Percentiles rank a stretch among this genome's conserved stretches.
Evolutionary conservation across 1,284 basidiomycete genomes (phyloP).

Genomic region (Porodaedalea pini): DNA sequence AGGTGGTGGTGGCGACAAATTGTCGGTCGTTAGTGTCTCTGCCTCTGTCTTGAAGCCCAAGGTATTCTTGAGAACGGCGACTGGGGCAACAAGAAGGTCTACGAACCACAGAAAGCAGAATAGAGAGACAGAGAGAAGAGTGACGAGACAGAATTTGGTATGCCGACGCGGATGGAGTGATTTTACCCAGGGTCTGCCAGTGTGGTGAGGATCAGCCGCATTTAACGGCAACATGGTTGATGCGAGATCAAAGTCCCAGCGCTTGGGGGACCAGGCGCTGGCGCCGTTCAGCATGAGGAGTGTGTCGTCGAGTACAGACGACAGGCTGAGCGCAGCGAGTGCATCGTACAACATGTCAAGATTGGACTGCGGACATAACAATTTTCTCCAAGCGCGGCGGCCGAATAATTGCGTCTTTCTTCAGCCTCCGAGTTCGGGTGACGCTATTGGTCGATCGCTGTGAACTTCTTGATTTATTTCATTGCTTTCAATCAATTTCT

Average conservation of each 20-base stretch:
- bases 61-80: not conserved
- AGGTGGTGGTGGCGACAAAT: constrained; percentile 9
- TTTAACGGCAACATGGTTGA: not conserved
- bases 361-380: too few species aligned
- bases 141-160: constrained; percentile 2
- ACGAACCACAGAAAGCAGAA: not conserved
- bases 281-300: not conserved
- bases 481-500: too few species aligned
- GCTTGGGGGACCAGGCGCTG: not conserved
- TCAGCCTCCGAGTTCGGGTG: too few species aligned
- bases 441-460: too few species aligned
- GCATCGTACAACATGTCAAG: not conserved
- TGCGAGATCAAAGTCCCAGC: not conserved
- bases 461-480: too few species aligned
- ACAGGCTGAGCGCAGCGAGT: not conserved
- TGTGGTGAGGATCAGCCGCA: not conserved
- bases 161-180: constrained; percentile 8
- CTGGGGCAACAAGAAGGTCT: not conserved
- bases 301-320: not conserved
- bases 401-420: too few species aligned
- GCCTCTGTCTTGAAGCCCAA: not conserved
- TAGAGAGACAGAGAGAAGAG: not conserved
- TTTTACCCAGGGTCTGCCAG: not conserved
- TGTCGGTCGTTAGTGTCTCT: not conserved
- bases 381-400: too few species aligned